Base-by-base conservation (phyloP, 2,329 filamentous ascomycete genomes). In the Trichoderma lentiforme region DNA sequence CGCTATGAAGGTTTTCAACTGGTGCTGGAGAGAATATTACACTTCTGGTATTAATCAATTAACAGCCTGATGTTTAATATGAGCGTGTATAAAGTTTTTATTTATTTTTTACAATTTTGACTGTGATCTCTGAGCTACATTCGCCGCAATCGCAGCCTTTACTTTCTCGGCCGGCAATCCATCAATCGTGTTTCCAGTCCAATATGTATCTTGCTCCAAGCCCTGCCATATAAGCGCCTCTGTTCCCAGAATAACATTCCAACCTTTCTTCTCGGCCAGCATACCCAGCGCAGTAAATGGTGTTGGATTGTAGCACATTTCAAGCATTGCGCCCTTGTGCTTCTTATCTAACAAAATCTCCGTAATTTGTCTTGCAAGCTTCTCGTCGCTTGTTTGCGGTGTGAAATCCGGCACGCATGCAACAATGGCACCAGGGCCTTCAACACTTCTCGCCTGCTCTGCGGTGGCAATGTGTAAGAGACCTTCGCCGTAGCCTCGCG, bases 191-290 rank as follows among this genome's bases (percentile, higher is more conserved):
- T 28, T 62, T 15, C 67, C 67, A 9, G 67, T 70, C 67, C 67
- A 70, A 53, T 70, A 70, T 21, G 67, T 70, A 11, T 70, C 67
- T 36, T 70, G 67, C 14, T 70, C 67, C 56, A 70, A n/a, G 8
- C 67, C 67, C n/a, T 70, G 67, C 67, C 67, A 70, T 70, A 70
- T 70, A 30, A 70, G 21, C 1, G 67, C 67, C 26, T 70, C 67
- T 9, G 67, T 70, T 39, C 67, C 67, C 8, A 70, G 26, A 11
- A 70, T 70, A 14, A 70, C 67, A 62, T 34, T 53, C 67, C 67
- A 70, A 4, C 67, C 67, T 28, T 70, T 70, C 21, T 28, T 28
- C 67, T 70, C 67, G 9, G 67, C 67, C 18, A 70, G 67, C 57
- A 62, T 70, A 1, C 67, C 67, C 39, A 70, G 3, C 12, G 67